Evolutionary conservation across 2,329 filamentous ascomycete species (phyloP).

Genomic region (Claviceps citrina): DNA sequence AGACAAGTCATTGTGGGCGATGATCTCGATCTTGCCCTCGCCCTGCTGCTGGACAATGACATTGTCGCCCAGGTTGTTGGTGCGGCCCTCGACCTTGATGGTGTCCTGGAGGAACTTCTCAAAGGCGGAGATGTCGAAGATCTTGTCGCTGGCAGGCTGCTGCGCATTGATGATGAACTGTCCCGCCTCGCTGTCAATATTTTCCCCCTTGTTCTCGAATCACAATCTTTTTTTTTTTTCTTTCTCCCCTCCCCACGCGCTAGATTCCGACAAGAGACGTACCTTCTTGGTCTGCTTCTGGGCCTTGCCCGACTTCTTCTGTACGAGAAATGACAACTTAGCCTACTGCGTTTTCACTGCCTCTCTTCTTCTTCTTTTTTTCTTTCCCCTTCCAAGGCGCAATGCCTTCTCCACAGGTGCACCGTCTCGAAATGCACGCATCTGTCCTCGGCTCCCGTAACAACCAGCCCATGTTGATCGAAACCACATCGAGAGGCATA

Average conservation of each 20-base stretch:
- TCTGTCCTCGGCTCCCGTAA: not conserved
- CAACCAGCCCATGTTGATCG: not conserved
- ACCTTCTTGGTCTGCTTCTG: slow-evolving; percentile 84
- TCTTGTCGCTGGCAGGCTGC: slow-evolving; percentile 97
- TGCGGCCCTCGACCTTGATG: slow-evolving; percentile 98
- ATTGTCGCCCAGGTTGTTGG: slow-evolving; percentile 91
- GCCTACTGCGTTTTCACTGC: slow-evolving; percentile 73
- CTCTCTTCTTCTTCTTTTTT: not conserved
- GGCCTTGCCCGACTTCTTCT: slow-evolving; percentile 53
- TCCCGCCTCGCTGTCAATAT: not conserved
- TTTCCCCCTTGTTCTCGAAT: not conserved
- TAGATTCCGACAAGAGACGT: slow-evolving; percentile 10
- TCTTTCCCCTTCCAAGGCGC: slow-evolving; percentile 7
- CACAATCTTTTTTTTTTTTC: not conserved
- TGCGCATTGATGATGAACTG: slow-evolving; percentile 99
- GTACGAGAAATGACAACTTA: slow-evolving; percentile 47
- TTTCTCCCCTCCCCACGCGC: too few relatives aligned
- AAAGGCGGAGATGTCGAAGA: slow-evolving; percentile 97
- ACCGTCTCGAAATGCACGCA: too few relatives aligned
- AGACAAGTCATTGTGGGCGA: slow-evolving; percentile 94
- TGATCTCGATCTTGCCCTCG: slow-evolving; percentile 96
- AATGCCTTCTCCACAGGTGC: not conserved
- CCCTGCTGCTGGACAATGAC: slow-evolving; percentile 80
- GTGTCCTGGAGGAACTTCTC: slow-evolving; percentile 99
- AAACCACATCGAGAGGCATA: not conserved